Evolutionary conservation across 2,329 filamentous ascomycete species (phyloP).

Genomic region (Neonectria faginata): DNA sequence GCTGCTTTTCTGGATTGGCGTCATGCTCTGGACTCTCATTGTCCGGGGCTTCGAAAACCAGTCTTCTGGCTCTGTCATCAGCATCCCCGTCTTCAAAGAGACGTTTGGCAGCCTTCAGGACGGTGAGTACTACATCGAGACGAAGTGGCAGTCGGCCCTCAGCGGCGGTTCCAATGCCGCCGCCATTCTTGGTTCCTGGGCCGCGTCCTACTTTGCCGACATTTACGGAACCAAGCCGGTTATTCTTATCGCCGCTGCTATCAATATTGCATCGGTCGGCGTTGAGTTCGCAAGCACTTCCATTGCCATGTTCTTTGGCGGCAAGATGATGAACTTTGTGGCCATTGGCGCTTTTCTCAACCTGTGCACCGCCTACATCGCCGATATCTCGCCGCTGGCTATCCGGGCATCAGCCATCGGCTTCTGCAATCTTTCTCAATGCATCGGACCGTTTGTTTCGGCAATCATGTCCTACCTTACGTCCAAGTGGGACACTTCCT

Average conservation of each 20-base stretch:
- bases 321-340: slow-evolving; percentile 48
- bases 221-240: slow-evolving; percentile 42
- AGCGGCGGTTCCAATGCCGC: slow-evolving; percentile 42
- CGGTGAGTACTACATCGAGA: slow-evolving; percentile 40
- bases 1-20: slow-evolving; percentile 47
- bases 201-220: slow-evolving; percentile 43
- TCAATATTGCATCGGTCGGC: slow-evolving; percentile 46
- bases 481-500: slow-evolving; percentile 51
- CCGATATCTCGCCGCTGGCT: slow-evolving; percentile 53
- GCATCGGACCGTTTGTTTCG: slow-evolving; percentile 54
- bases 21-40: slow-evolving; percentile 48
- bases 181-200: slow-evolving; percentile 42
- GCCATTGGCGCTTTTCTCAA: slow-evolving; percentile 53
- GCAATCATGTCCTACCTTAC: slow-evolving; percentile 54
- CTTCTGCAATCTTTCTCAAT: slow-evolving; percentile 55
- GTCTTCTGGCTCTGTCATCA: slow-evolving; percentile 39
- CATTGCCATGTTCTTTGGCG: slow-evolving; percentile 46
- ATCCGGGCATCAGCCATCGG: slow-evolving; percentile 52
- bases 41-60: slow-evolving; percentile 47
- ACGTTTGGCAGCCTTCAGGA: slow-evolving; percentile 31
- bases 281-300: slow-evolving; percentile 48
- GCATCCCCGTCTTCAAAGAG: slow-evolving; percentile 39
- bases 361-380: slow-evolving; percentile 53
- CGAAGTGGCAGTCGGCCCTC: slow-evolving; percentile 47
- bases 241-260: slow-evolving; percentile 32